These are phyloP conservation scores for Apiotrichum domesticum DNA, from an alignment of 1,284 basidiomycete genomes.

Conservation along the genomic window DNA sequence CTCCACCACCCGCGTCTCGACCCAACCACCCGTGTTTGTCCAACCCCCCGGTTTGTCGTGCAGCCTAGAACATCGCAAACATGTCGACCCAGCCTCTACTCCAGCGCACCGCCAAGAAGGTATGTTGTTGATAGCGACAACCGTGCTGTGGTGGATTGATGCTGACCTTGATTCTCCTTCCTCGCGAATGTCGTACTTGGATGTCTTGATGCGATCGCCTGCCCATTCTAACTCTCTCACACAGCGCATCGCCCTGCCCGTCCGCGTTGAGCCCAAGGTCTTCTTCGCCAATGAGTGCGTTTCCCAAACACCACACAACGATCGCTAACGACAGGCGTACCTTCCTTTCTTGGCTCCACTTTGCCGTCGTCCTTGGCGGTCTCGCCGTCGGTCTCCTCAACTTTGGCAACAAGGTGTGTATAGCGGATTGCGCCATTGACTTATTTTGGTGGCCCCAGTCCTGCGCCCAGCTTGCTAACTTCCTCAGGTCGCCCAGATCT, in stretches of 20 bases:
- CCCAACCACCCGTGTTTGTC: too few species aligned
- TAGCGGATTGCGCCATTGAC: too few species aligned
- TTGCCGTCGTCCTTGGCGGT: conserved; percentile 86
- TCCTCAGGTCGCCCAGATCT: conserved; percentile 44
- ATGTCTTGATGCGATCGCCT: too few species aligned
- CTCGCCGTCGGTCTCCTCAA: conserved; percentile 94
- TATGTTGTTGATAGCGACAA: conserved; percentile 6
- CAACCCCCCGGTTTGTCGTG: not conserved
- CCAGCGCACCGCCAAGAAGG: conserved; percentile 85
- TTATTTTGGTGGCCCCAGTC: too few species aligned
- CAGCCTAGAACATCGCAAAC: not conserved
- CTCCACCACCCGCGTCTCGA: too few species aligned
- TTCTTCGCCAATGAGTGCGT: conserved; percentile 83
- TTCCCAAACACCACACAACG: too few species aligned
- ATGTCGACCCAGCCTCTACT: conserved; percentile 99
- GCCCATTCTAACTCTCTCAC: not conserved
- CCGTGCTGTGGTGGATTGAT: not conserved
- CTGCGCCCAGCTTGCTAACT: not conserved
- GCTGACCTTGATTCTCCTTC: conserved; percentile 15
- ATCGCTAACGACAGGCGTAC: conserved; percentile 51
- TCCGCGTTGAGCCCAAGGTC: conserved; percentile 85
- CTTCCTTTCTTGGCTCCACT: conserved; percentile 93
- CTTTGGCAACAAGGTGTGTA: conserved; percentile 80
- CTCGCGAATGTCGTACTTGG: too few species aligned
- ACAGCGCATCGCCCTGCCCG: conserved; percentile 81